Percentiles rank a stretch among this genome's conserved stretches.
Conservation (phyloP, 805 yeast species). For the Zygosaccharomyces siamensis region DNA sequence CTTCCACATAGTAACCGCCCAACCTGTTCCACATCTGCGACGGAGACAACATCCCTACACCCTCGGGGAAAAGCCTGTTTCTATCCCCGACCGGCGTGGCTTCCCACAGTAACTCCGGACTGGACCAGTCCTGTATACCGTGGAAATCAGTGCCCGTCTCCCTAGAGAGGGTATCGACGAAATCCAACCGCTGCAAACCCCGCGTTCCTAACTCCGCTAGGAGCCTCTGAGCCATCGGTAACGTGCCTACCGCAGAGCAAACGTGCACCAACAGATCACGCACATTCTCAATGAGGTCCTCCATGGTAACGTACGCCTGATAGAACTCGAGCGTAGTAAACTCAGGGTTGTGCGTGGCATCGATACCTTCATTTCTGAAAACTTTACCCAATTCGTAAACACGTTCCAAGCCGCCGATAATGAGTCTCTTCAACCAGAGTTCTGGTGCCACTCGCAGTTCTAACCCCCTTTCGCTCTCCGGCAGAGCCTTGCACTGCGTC, state of each 20-base stretch:
- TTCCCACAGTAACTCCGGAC: constrained; percentile 19
- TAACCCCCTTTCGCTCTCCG: constrained; percentile 36
- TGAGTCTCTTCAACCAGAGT: constrained; percentile 80
- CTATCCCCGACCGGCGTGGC: constrained; percentile 11
- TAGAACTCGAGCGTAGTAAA: constrained; percentile 89
- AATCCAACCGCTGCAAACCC: constrained; percentile 32
- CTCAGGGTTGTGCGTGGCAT: constrained; percentile 90
- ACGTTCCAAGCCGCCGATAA: constrained; percentile 79
- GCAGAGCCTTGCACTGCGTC: constrained; percentile 42
- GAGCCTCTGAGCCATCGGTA: constrained; percentile 12
- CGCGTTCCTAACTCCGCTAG: constrained; percentile 18
- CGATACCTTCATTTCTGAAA: constrained; percentile 91
- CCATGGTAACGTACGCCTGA: constrained; percentile 61
- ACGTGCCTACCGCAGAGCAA: constrained; percentile 2
- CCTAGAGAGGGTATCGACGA: constrained; percentile 27
- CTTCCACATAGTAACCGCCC: constrained; percentile 59
- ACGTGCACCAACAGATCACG: constrained; percentile 46
- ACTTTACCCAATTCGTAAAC: constrained; percentile 82
- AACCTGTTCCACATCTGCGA: constrained; percentile 62
- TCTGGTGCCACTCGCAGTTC: constrained; percentile 91
- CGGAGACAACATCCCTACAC: constrained; percentile 37
- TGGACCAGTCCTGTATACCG: constrained; percentile 33
- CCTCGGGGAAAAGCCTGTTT: constrained; percentile 3
- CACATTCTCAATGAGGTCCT: constrained; percentile 61
- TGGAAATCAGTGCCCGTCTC: constrained; percentile 22